phyloP scores from a whole-genome alignment of 2,329 filamentous ascomycete species.

The Aspergillus pseudonomiae region DNA sequence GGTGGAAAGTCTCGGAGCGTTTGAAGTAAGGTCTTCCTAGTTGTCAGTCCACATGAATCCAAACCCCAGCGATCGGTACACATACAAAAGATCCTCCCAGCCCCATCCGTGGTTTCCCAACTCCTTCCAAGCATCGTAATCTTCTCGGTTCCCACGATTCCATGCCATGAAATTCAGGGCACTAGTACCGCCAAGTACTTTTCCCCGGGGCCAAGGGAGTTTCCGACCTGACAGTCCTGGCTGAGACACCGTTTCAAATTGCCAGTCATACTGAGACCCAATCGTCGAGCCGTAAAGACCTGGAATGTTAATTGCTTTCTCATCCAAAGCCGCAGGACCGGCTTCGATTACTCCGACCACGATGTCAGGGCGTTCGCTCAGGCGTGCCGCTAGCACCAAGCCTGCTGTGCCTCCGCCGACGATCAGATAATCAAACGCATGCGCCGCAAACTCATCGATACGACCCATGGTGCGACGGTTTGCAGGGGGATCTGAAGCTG shows the following conservation, averaged over 20 bases:
- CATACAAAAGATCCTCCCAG: conserved; percentile 27
- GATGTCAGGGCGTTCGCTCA: conserved; percentile 45
- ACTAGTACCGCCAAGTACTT: conserved; percentile 35
- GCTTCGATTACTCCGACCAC: conserved; percentile 53
- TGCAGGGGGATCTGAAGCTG: not conserved
- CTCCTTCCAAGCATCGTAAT: conserved; percentile 37
- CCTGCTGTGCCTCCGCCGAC: conserved; percentile 58
- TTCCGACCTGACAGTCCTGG: conserved; percentile 14
- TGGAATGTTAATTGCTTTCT: conserved; percentile 30
- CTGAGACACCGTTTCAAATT: conserved; percentile 35
- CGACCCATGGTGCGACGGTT: not conserved
- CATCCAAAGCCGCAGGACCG: conserved; percentile 36
- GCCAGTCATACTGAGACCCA: conserved; percentile 5
- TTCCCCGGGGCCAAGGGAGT: conserved; percentile 28
- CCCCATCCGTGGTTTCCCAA: conserved; percentile 36
- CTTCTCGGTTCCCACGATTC: conserved; percentile 27
- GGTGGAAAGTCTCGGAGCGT: conserved; percentile 50
- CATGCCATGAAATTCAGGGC: conserved; percentile 37
- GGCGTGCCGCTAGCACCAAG: conserved; percentile 43
- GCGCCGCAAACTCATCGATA: not conserved
- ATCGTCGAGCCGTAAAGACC: conserved; percentile 14
- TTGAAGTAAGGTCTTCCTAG: conserved; percentile 51
- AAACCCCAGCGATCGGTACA: not conserved
- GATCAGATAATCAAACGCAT: conserved; percentile 36
- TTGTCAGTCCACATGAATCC: not conserved